Evolutionary conservation across 345 rosid genomes (phyloP), one percentile per base, ranked within the genome.

Genomic region (Citrus hindsii): DNA sequence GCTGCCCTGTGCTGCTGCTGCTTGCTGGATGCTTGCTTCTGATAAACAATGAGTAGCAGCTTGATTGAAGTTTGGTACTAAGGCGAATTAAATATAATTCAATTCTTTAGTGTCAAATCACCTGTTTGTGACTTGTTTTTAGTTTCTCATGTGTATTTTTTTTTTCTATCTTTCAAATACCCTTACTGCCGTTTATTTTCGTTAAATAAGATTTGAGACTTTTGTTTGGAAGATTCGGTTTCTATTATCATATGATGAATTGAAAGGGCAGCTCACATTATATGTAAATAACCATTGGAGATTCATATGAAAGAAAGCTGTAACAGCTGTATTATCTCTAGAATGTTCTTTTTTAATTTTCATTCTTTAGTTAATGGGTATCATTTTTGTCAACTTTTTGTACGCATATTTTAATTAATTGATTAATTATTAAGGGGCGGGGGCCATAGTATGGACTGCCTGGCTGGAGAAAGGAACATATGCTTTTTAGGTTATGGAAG

Each of bases 1-100:
- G 89, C 90, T 78, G 92, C 80, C 48, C 42, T 85, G 9, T 85
- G 87, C 77, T 85, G 87, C 28, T 85, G 87, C 73, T 85, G 87
- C 65, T 77, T 82, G 9, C 68, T 85, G 79, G 86, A 83, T 4
- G 83, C 86, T 6, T 77, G 86, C 79, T 85, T 89, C 85, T 89
- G 86, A 89, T 22, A 9, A 35, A 22, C 63, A 64, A 75, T 76
- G 79, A 81, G 73, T 42, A 7, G 61, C 25, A 30, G 56, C 67
- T 56, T 21, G 64, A 30, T n/a, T 32, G 60, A 42, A 18, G 59
- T 30, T 67, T 60, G 16, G 38, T 61, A 7, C 28, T 24, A 40
- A 60, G 42, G 30, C 27, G 42, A 24, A 33, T 75, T 22, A 19
- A 28, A 40, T 16, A 4, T 4, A 71, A 21, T 71, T 65, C 60